Evolutionary conservation across 1,139 yeast genomes (phyloP), one percentile per base, ranked within the genome.

Genomic region (Nakaseomyces sp.): DNA sequence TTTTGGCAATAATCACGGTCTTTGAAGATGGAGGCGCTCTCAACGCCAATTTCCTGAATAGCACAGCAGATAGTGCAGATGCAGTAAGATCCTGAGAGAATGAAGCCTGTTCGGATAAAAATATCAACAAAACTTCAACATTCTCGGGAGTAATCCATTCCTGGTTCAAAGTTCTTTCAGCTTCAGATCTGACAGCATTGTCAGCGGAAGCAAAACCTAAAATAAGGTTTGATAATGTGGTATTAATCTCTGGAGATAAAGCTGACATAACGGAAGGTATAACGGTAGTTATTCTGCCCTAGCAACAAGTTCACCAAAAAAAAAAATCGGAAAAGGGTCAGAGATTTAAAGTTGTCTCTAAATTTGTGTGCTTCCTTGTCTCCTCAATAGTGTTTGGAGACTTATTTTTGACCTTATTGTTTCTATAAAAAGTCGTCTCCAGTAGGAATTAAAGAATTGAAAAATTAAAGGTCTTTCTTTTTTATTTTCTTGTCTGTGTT

Each of bases 11-110:
- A 44, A 81, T 81, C 37, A 79, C 73, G 17, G 74, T 67, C 57
- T 66, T 63, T 49, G 56, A 69, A 53, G 61, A 72, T 65, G 57
- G 64, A 29, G 65, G 64, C 1, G 87, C 76, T 56, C 84, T 82
- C 46, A 84, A 76, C 13, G 95, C 88, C 50, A 87, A 76, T 57
- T 96, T 77, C 65, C 98, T 76, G 61, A 91, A 86, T 50, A 91
- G 68, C 26, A 91, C 96, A 2, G 97, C 95, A 3, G 73, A 70
- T 12, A 88, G 82, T 12, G 65, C 63, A 17, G 67, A 58, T 5
- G 57, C 50, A 1, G 65, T 59, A 25, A 54, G 44, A 40, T 62
- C 65, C 22, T 54, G 54, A 1, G 66, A 56, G 28, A 40, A 56
- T 16, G 79, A 71, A 1, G 95, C 80, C 57, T 83, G 93, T 58